A percentile compares a stretch with the other conserved stretches of the same genome.
These are phyloP conservation scores for Vanderwaltozyma yarrowii DNA, from an alignment of 805 yeast species.

Conservation along the genomic window DNA sequence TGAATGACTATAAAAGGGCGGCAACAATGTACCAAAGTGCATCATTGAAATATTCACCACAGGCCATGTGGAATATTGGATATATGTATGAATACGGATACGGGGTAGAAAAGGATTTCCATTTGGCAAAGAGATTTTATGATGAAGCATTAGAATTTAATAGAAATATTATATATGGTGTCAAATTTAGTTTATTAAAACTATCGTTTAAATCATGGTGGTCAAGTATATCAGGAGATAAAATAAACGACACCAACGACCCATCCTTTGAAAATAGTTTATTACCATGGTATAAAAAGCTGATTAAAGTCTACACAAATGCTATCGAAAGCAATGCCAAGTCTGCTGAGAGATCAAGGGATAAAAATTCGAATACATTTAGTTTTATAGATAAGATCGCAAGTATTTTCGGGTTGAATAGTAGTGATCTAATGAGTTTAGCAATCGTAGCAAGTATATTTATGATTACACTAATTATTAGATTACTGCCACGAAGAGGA, in stretches of 20 bases:
- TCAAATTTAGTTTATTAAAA: constrained; percentile 21
- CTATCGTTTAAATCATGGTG: constrained; percentile 18
- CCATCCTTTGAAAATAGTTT: constrained; percentile 6
- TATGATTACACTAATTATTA: background rate
- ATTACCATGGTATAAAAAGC: constrained; percentile 9
- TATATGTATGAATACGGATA: constrained; percentile 82
- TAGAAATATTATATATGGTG: constrained; percentile 13
- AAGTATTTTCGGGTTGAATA: background rate
- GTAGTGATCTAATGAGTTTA: background rate
- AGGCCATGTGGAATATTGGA: constrained; percentile 74
- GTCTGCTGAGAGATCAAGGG: background rate
- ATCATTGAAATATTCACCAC: constrained; percentile 42
- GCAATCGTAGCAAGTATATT: background rate
- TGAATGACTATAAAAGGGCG: constrained; percentile 46
- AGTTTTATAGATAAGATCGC: background rate
- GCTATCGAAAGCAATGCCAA: background rate
- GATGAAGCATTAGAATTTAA: constrained; percentile 34
- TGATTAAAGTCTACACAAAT: constrained; percentile 7
- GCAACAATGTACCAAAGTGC: constrained; percentile 55
- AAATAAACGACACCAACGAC: constrained; percentile 5
- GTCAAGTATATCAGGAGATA: constrained; percentile 30
- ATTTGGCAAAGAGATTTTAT: constrained; percentile 77
- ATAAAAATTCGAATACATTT: background rate
- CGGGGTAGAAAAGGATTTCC: constrained; percentile 67
- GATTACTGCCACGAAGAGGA: background rate